These are phyloP conservation scores for Pythium scleroteichum DNA, from an alignment of 352 stramenopile genomes.

Conservation along the genomic window DNA sequence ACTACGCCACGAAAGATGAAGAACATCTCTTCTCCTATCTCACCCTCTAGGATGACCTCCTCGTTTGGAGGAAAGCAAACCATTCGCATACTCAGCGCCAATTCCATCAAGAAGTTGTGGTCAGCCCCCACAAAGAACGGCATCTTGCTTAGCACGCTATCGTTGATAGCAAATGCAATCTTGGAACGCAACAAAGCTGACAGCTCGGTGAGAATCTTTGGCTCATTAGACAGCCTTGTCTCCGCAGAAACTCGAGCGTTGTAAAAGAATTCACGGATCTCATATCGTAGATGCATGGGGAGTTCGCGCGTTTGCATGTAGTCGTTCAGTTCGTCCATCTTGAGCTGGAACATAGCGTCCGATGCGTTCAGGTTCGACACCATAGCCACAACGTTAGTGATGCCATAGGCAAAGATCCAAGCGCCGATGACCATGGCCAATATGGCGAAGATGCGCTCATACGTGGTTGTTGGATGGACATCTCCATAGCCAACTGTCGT, in stretches of 20 bases:
- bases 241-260: conserved; percentile 74
- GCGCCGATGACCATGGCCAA: conserved; percentile 71
- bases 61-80: conserved; percentile 77
- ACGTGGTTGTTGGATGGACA: conserved; percentile 49
- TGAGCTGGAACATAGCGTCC: conserved; percentile 62
- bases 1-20: conserved; percentile 83
- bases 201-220: conserved; percentile 68
- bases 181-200: conserved; percentile 76
- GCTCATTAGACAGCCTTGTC: conserved; percentile 69
- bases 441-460: conserved; percentile 71
- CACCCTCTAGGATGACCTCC: conserved; percentile 78
- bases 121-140: conserved; percentile 77
- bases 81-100: conserved; percentile 82
- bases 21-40: conserved; percentile 86
- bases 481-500: conserved; percentile 81
- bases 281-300: conserved; percentile 67
- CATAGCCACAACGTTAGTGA: conserved; percentile 70
- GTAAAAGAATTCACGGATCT: conserved; percentile 85
- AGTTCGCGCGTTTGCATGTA: conserved; percentile 81
- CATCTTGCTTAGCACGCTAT: conserved; percentile 81
- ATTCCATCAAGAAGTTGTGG: conserved; percentile 83
- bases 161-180: conserved; percentile 80
- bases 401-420: conserved; percentile 84
- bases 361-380: conserved; percentile 74
- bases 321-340: conserved; percentile 81